Conservation (phyloP, 257 asterid species). For the Solanum bulbocastanum region DNA sequence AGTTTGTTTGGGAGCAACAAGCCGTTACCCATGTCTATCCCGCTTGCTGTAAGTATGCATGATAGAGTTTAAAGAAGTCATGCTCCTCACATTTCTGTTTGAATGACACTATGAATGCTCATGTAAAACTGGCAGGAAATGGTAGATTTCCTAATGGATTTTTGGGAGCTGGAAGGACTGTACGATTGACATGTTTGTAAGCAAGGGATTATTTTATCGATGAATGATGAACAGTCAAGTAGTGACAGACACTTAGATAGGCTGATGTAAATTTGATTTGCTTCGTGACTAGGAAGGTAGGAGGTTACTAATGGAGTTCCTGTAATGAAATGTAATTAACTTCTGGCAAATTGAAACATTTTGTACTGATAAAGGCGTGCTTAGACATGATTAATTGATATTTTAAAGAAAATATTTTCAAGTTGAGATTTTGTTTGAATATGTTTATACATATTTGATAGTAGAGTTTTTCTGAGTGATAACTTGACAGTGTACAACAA, state of each 20-base stretch:
- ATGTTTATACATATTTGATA: not conserved
- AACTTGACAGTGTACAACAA: not conserved
- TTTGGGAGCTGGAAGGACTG: slow-evolving; percentile 37
- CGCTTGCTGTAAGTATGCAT: slow-evolving; percentile 53
- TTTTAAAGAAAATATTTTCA: no score
- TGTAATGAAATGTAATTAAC: not conserved
- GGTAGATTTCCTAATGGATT: slow-evolving; percentile 26
- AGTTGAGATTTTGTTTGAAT: not conserved
- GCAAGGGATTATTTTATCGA: not conserved
- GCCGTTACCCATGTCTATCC: slow-evolving; percentile 55
- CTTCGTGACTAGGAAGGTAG: not conserved
- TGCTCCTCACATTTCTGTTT: not conserved
- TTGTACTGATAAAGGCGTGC: not conserved
- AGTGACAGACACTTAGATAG: not conserved
- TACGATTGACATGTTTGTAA: slow-evolving; percentile 5
- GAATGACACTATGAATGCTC: not conserved
- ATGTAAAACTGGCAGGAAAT: slow-evolving; percentile 22
- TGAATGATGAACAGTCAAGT: not conserved
- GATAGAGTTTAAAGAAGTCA: not conserved
- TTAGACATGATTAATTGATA: not conserved
- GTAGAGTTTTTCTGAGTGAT: not conserved
- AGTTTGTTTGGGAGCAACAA: slow-evolving; percentile 75
- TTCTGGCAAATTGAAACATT: not conserved
- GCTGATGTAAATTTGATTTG: not conserved
- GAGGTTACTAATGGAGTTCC: not conserved